phyloP scores from a whole-genome alignment of 257 asterid species.

The Penstemon newberryi region DNA sequence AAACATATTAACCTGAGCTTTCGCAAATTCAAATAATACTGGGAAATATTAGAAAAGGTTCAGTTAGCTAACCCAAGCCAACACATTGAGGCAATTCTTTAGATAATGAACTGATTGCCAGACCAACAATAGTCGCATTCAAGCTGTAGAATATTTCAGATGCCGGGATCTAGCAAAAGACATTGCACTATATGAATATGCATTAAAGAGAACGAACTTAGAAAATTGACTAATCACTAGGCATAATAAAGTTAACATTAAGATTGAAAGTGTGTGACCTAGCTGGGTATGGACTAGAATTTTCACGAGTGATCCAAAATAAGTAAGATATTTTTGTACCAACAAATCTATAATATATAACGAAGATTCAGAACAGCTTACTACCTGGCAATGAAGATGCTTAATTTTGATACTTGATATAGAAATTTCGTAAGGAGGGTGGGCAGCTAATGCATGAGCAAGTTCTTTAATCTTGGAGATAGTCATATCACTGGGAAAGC shows the following conservation, averaged over 20 bases:
- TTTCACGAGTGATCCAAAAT: constrained; percentile 5
- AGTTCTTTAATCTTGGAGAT: constrained; percentile 77
- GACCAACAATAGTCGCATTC: constrained; percentile 88
- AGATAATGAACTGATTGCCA: constrained; percentile 60
- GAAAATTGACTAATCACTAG: too few species aligned
- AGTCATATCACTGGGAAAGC: constrained; percentile 62
- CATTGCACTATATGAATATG: constrained; percentile 8
- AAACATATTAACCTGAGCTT: constrained; percentile 25
- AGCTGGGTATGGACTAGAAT: background rate
- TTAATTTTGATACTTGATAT: constrained; percentile 62
- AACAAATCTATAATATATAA: background rate
- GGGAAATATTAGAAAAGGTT: constrained; percentile 1
- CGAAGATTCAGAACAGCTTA: constrained; percentile 20
- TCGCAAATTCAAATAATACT: constrained; percentile 1
- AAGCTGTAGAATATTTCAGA: constrained; percentile 75
- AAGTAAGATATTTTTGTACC: background rate
- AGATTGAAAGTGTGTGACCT: too few species aligned
- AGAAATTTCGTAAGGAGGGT: constrained; percentile 75
- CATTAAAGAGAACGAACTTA: too few species aligned
- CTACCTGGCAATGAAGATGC: constrained; percentile 87
- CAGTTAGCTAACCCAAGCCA: constrained; percentile 73
- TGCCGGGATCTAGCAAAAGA: constrained; percentile 58
- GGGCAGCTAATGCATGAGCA: constrained; percentile 76
- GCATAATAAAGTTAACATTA: too few species aligned
- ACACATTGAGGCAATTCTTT: constrained; percentile 71